A percentile compares a stretch with the other conserved stretches of the same genome.
Conservation (phyloP, 1,284 basidiomycete genomes). For the Trichosporon asahii region DNA sequence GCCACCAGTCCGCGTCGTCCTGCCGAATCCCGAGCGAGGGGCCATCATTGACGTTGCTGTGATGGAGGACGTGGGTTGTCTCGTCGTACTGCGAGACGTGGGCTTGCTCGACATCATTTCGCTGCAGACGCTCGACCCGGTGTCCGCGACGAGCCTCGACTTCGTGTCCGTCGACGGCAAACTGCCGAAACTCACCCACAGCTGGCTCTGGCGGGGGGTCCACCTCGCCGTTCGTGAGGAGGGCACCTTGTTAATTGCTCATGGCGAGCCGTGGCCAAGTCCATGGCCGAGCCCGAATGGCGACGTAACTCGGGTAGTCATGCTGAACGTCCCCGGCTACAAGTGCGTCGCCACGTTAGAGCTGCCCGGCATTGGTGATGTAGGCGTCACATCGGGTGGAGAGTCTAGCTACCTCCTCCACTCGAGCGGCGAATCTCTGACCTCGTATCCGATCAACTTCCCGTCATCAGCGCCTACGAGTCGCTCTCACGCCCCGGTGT, state of each 20-base stretch:
- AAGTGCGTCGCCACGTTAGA: slow-evolving; percentile 36
- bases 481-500: background rate
- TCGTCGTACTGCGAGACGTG: slow-evolving; percentile 40
- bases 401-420: slow-evolving; percentile 37
- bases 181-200: slow-evolving; percentile 26
- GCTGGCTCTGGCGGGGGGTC: slow-evolving; percentile 40
- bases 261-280: slow-evolving; percentile 44
- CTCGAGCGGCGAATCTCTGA: slow-evolving; percentile 32
- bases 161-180: slow-evolving; percentile 6
- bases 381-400: slow-evolving; percentile 28
- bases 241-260: slow-evolving; percentile 30
- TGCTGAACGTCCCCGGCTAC: slow-evolving; percentile 23
- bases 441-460: slow-evolving; percentile 40
- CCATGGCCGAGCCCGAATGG: slow-evolving; percentile 42
- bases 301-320: slow-evolving; percentile 42
- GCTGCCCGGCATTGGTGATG: slow-evolving; percentile 41
- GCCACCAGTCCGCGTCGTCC: slow-evolving; percentile 28
- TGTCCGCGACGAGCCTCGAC: slow-evolving; percentile 18
- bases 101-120: slow-evolving; percentile 43
- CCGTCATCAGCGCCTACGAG: slow-evolving; percentile 15
- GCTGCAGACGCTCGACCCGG: slow-evolving; percentile 25
- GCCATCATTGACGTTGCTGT: slow-evolving; percentile 38
- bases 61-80: slow-evolving; percentile 29
- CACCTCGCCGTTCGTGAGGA: slow-evolving; percentile 31
- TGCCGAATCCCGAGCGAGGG: slow-evolving; percentile 31